Conservation (phyloP, 2,329 filamentous ascomycete species). For the Trichoderma citrinoviride region DNA sequence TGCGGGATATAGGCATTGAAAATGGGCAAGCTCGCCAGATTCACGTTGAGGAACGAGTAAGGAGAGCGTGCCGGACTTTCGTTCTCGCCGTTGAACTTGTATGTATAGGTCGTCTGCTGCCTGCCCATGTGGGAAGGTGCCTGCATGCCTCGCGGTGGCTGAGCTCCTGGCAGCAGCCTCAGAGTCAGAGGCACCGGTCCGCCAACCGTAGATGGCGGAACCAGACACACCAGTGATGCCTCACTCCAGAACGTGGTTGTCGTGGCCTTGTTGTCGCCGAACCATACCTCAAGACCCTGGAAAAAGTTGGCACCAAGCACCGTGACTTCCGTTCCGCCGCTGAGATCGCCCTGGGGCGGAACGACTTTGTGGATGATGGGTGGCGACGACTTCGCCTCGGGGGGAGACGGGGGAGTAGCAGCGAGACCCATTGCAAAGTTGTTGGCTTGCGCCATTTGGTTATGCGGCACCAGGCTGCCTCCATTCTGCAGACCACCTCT, state of each 20-base stretch:
- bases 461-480: constrained; percentile 41
- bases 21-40: constrained; percentile 50
- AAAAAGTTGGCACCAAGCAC: constrained; percentile 78
- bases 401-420: constrained; percentile 47
- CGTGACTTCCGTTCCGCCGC: constrained; percentile 83
- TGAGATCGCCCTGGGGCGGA: constrained; percentile 75
- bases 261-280: constrained; percentile 63
- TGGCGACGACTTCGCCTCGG: constrained; percentile 31
- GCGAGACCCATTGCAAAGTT: constrained; percentile 52
- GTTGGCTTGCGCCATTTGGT: constrained; percentile 48
- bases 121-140: constrained; percentile 31
- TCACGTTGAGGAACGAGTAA: background rate
- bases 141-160: constrained; percentile 37
- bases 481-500: constrained; percentile 45
- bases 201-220: constrained; percentile 66
- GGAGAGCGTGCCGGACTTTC: constrained; percentile 44
- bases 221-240: constrained; percentile 73
- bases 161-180: constrained; percentile 50
- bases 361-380: constrained; percentile 78
- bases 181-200: constrained; percentile 71
- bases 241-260: constrained; percentile 80
- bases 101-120: constrained; percentile 34
- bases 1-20: constrained; percentile 66
- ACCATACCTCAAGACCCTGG: constrained; percentile 75
- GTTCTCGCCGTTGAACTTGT: constrained; percentile 73